Evolutionary conservation across 192 early-diverging fungal genomes (phyloP).

Genomic region (Thoreauomyces humboldtii): DNA sequence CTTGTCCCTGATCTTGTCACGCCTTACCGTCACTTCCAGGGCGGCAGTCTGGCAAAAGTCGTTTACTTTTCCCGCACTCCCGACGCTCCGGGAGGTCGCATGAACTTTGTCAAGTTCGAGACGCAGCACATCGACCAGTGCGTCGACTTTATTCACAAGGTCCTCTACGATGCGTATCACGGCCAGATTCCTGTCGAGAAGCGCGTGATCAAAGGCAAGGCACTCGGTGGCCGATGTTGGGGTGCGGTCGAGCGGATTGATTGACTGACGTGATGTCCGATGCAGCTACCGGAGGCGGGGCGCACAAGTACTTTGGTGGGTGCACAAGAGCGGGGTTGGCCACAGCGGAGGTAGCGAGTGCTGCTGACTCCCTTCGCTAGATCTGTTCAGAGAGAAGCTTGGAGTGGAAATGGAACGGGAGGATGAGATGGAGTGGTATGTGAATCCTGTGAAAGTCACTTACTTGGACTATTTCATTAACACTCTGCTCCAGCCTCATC

Average conservation of each 20-base stretch:
- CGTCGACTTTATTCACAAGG: constrained; percentile 72
- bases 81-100: constrained; percentile 67
- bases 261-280: background rate
- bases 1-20: background rate
- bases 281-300: background rate
- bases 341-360: constrained; percentile 87
- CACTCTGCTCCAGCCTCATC: constrained; percentile 8
- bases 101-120: constrained; percentile 93
- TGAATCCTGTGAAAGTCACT: background rate
- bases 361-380: constrained; percentile 67
- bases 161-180: constrained; percentile 50
- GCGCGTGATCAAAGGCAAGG: background rate
- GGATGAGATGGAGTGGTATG: constrained; percentile 97
- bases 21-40: constrained; percentile 36
- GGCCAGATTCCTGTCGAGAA: constrained; percentile 31
- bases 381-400: constrained; percentile 59
- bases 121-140: constrained; percentile 89
- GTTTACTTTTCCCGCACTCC: constrained; percentile 54
- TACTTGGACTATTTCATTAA: background rate
- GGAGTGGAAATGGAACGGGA: constrained; percentile 77
- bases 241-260: background rate
- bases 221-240: background rate
- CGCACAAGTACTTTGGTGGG: background rate
- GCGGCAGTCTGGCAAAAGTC: constrained; percentile 59
- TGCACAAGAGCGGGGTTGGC: constrained; percentile 21